Percentiles rank a stretch among this genome's conserved stretches.
Conservation (phyloP, 305 asterid species). For the Fraxinus baroniana region DNA sequence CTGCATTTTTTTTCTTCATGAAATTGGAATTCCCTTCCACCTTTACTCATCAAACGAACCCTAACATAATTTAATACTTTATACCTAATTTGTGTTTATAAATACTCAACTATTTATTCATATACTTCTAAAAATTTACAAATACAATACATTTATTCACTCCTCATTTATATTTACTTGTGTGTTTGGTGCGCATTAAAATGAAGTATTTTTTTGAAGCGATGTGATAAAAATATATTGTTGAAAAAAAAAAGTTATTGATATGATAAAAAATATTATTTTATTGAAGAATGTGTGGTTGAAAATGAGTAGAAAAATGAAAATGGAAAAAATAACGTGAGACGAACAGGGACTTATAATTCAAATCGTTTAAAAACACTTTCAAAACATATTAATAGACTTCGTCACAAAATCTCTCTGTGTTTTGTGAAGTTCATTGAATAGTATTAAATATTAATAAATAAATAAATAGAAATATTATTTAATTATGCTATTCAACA, state of each 20-base stretch:
- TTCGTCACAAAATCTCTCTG: conserved; percentile 2
- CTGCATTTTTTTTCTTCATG: too few relatives aligned
- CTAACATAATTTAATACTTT: not conserved
- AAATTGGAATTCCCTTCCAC: too few relatives aligned
- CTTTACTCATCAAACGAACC: not conserved
- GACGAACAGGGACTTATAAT: too few relatives aligned
- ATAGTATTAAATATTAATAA: not conserved
- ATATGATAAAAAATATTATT: too few relatives aligned
- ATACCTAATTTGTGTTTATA: not conserved
- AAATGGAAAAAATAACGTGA: too few relatives aligned
- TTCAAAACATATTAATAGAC: not conserved
- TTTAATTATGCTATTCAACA: not conserved
- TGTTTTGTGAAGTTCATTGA: not conserved
- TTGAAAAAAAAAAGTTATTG: too few relatives aligned
- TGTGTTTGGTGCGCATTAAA: too few relatives aligned
- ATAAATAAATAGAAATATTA: not conserved
- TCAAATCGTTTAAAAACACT: not conserved
- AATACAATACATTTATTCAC: not conserved
- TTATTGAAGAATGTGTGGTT: too few relatives aligned
- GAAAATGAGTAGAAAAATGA: too few relatives aligned
- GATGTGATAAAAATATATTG: too few relatives aligned
- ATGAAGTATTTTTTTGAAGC: too few relatives aligned
- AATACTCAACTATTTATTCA: not conserved
- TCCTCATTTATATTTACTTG: too few relatives aligned
- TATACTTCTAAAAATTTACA: not conserved